Conservation (phyloP, 2,329 filamentous ascomycete species). For the Talaromyces sp. region DNA sequence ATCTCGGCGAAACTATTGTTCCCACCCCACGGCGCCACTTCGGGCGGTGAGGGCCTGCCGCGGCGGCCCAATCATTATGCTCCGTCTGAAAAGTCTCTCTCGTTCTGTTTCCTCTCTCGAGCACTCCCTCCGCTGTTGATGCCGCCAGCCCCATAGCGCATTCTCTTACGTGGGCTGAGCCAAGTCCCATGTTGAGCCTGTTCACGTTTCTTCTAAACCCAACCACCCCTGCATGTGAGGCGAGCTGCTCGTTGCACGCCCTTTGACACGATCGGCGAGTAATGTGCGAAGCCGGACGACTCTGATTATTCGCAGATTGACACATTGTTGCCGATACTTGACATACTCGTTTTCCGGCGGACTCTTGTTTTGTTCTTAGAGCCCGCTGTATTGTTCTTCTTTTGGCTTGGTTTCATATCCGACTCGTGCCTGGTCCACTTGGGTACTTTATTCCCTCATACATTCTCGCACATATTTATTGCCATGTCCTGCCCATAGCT, state of each 20-base stretch:
- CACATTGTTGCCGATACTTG: not conserved
- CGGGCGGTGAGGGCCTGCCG: not conserved
- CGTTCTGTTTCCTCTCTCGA: not conserved
- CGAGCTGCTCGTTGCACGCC: slow-evolving; percentile 4
- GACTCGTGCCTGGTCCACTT: slow-evolving; percentile 7
- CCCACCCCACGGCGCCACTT: not conserved
- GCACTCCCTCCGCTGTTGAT: not conserved
- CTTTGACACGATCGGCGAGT: slow-evolving; percentile 8
- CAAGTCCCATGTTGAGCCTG: not conserved
- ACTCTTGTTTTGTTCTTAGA: not conserved
- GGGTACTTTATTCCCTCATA: not conserved
- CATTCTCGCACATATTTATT: not conserved
- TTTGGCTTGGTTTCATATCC: not conserved
- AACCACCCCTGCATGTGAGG: slow-evolving; percentile 10
- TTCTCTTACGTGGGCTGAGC: not conserved
- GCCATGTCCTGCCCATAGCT: slow-evolving; percentile 29
- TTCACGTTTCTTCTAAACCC: not conserved
- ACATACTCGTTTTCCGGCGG: not conserved
- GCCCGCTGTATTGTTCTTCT: not conserved
- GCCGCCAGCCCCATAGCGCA: slow-evolving; percentile 1
- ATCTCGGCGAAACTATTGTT: slow-evolving; percentile 31
- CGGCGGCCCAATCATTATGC: not conserved
- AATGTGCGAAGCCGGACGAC: slow-evolving; percentile 10
- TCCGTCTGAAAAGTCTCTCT: not conserved
- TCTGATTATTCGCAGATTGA: slow-evolving; percentile 6